Evolutionary conservation across 495 filamentous ascomycete genomes (phyloP).

Genomic region (Pyrenopolyporus hunteri): DNA sequence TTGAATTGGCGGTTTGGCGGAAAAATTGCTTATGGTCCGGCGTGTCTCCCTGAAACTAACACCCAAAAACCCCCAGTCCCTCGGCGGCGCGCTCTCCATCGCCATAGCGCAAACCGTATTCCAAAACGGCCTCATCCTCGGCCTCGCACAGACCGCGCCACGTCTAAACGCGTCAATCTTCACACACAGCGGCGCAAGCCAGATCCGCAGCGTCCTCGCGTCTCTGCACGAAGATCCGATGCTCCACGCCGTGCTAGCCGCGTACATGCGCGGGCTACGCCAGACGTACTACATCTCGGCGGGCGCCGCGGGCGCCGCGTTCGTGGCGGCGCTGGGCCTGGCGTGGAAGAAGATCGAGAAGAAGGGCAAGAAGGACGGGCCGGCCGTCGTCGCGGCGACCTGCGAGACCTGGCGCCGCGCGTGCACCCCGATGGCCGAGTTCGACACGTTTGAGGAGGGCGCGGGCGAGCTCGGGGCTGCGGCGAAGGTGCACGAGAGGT

Average conservation of each 20-base stretch:
- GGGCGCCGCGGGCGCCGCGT: conserved; percentile 47
- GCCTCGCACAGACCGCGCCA: conserved; percentile 38
- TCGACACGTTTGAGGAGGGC: conserved; percentile 25
- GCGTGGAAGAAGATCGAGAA: conserved; percentile 57
- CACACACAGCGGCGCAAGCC: conserved; percentile 52
- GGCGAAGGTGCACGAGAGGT: conserved; percentile 15
- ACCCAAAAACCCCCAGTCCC: conserved; percentile 30
- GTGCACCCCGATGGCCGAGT: conserved; percentile 27
- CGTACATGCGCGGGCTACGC: conserved; percentile 53
- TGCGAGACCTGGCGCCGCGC: conserved; percentile 13
- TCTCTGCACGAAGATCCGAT: conserved; percentile 36
- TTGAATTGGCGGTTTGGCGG: too few relatives aligned
- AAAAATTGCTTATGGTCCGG: too few relatives aligned
- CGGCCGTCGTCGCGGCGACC: not conserved
- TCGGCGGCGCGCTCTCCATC: conserved; percentile 75
- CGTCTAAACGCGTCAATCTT: conserved; percentile 46
- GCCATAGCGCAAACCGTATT: conserved; percentile 70
- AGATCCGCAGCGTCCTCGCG: conserved; percentile 47
- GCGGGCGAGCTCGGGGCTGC: conserved; percentile 25
- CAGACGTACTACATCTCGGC: conserved; percentile 53
- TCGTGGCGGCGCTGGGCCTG: conserved; percentile 47
- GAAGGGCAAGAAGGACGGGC: not conserved
- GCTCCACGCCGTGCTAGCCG: conserved; percentile 45
- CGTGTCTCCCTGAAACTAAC: not conserved
- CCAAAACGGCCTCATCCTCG: conserved; percentile 61